Percentiles rank a stretch among this genome's conserved stretches.
These are phyloP conservation scores for Russula sp. DNA, from an alignment of 768 basidiomycete genomes.

Conservation along the genomic window DNA sequence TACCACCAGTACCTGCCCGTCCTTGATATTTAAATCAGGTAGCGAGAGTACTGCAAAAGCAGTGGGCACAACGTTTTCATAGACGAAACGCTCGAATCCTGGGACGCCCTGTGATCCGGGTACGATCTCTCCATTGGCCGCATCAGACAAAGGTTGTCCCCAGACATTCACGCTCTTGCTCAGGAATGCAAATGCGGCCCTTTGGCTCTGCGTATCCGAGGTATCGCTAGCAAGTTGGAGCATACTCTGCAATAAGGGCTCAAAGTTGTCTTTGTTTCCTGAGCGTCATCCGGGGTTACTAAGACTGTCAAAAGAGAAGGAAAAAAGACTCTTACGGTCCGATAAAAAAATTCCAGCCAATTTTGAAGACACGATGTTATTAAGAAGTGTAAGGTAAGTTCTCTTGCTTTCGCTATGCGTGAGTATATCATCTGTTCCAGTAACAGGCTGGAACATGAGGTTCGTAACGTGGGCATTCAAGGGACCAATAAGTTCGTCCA, in stretches of 20 bases:
- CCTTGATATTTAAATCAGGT: slow-evolving; percentile 79
- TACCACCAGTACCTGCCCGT: slow-evolving; percentile 80
- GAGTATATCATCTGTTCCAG: slow-evolving; percentile 81
- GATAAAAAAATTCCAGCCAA: slow-evolving; percentile 83
- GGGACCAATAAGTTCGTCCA: slow-evolving; percentile 86
- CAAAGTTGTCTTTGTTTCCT: slow-evolving; percentile 64
- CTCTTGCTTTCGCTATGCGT: slow-evolving; percentile 78
- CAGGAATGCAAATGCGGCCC: slow-evolving; percentile 74
- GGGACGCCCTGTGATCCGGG: slow-evolving; percentile 44
- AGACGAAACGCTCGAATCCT: slow-evolving; percentile 89
- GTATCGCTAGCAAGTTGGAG: slow-evolving; percentile 65
- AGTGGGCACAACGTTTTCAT: slow-evolving; percentile 74
- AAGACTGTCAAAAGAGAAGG: not conserved
- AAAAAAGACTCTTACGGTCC: slow-evolving; percentile 51
- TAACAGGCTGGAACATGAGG: slow-evolving; percentile 71
- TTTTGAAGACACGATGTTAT: slow-evolving; percentile 71
- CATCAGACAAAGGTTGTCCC: slow-evolving; percentile 45
- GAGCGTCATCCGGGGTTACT: slow-evolving; percentile 27
- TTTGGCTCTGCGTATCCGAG: slow-evolving; percentile 70
- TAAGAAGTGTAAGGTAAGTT: slow-evolving; percentile 79
- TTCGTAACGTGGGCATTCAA: slow-evolving; percentile 75
- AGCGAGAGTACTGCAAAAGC: slow-evolving; percentile 76
- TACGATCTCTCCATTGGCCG: slow-evolving; percentile 21
- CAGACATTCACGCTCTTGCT: slow-evolving; percentile 58
- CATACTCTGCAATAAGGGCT: slow-evolving; percentile 69